These are phyloP conservation scores for Sclerospora graminicola DNA, from an alignment of 352 stramenopile species.

Conservation along the genomic window DNA sequence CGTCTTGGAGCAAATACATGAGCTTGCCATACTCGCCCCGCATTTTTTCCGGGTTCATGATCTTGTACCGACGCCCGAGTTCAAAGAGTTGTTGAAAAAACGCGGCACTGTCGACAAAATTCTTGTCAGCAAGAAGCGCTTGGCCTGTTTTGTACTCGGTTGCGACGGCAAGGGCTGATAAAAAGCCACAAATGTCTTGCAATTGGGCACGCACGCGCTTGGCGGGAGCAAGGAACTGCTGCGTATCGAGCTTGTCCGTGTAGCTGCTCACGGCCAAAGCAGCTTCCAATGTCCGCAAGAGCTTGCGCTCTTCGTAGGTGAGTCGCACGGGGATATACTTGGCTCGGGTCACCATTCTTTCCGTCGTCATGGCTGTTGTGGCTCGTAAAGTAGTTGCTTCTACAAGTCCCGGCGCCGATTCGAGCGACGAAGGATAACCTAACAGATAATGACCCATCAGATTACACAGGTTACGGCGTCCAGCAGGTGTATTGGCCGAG, in stretches of 20 bases:
- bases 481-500: slow-evolving; percentile 24
- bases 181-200: slow-evolving; percentile 87
- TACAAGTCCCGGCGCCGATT: too few species aligned
- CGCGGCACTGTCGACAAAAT: slow-evolving; percentile 78
- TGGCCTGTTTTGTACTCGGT: slow-evolving; percentile 86
- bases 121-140: slow-evolving; percentile 80
- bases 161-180: slow-evolving; percentile 86
- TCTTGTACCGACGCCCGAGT: slow-evolving; percentile 93
- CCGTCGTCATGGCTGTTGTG: slow-evolving; percentile 8
- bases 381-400: too few species aligned
- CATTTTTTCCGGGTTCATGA: slow-evolving; percentile 98
- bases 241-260: slow-evolving; percentile 87
- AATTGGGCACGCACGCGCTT: slow-evolving; percentile 85
- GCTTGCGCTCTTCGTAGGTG: slow-evolving; percentile 91
- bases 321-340: slow-evolving; percentile 96
- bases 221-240: slow-evolving; percentile 42
- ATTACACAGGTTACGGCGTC: slow-evolving; percentile 80
- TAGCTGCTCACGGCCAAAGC: slow-evolving; percentile 91
- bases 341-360: slow-evolving; percentile 81
- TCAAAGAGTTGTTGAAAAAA: slow-evolving; percentile 92
- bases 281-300: slow-evolving; percentile 90
- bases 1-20: slow-evolving; percentile 90
- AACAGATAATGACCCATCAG: slow-evolving; percentile 82
- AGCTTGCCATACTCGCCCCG: slow-evolving; percentile 94
- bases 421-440: slow-evolving; percentile 40